Evolutionary conservation across 2,329 filamentous ascomycete species (phyloP), one percentile per base, ranked within the genome.

Genomic region (Fusarium keratoplasticum): DNA sequence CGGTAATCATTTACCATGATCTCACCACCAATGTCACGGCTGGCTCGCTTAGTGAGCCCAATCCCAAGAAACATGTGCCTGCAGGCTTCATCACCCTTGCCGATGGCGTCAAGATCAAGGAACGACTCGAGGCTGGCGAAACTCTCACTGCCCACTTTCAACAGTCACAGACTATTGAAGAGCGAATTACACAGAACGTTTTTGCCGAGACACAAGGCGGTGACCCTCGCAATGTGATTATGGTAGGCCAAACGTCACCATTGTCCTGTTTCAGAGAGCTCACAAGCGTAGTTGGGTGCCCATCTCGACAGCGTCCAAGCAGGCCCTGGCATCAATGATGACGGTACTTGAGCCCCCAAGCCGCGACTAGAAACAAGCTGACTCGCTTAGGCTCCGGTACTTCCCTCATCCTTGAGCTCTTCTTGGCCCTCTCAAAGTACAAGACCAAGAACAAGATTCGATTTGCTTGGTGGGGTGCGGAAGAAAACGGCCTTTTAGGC

Each of bases 31-130:
- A 75, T 7, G 71, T 75, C 1, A 44, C 40, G 40, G 40, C 40
- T 18, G 74, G 74, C 29, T 76, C 74, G 0, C 71, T 76, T 3
- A 76, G 74, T 8, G 67, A 71, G n/a, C 77, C 78, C 0, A 63
- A 78, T 8, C 72, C 77, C 0, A 61, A 75, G 27, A 67, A 62
- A 9, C 54, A 69, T 14, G 74, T 73, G 0, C 74, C 74, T 5
- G 62, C 74, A 8, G 74, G 74, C 0, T 76, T 76, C 4, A 76
- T 76, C 2, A 70, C 57, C 7, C 78, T 82, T 20, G 81, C 71
- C 2, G 86, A 87, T 62, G 86, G 86, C 0, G 59, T 82, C 47
- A 81, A 80, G 2, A 80, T 87, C 33, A 83, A 82, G 54, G 80
- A 79, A 14, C 80, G 82, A 8, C 76, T 88, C 6, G 61, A 80